A percentile compares a stretch with the other conserved stretches of the same genome.
phyloP scores from a whole-genome alignment of 2,329 filamentous ascomycete species.

The Acrocalymma vagum region DNA sequence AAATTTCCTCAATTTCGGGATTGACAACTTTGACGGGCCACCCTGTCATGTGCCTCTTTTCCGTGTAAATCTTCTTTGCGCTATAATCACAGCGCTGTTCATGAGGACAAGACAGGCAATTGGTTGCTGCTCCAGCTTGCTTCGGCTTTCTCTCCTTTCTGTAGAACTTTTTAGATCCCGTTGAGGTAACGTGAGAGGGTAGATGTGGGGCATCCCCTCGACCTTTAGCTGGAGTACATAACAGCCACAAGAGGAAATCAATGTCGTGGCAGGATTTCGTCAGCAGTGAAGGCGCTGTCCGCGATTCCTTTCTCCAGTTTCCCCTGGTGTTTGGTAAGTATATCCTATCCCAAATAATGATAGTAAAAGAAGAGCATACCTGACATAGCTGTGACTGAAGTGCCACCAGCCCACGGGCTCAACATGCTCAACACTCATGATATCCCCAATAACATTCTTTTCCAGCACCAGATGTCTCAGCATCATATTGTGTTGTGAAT shows the following conservation, averaged over 20 bases:
- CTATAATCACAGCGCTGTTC: conserved; percentile 84
- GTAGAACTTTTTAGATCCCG: conserved; percentile 81
- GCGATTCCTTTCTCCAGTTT: conserved; percentile 88
- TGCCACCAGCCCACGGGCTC: conserved; percentile 98
- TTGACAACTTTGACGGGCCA: conserved; percentile 94
- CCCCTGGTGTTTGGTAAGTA: conserved; percentile 62
- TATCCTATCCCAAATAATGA: neutral
- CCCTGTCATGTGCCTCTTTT: conserved; percentile 69
- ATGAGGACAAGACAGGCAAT: conserved; percentile 82
- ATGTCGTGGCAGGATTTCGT: conserved; percentile 98
- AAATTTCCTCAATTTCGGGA: conserved; percentile 86
- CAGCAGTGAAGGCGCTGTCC: conserved; percentile 80
- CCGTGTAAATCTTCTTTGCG: conserved; percentile 82
- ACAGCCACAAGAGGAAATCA: conserved; percentile 89
- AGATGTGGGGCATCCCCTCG: conserved; percentile 67
- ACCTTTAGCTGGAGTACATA: conserved; percentile 72
- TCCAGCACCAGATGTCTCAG: conserved; percentile 80
- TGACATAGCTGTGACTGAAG: conserved; percentile 70
- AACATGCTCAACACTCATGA: conserved; percentile 87
- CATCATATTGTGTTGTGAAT: conserved; percentile 90
- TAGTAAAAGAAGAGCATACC: conserved; percentile 48
- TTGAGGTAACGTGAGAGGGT: conserved; percentile 77
- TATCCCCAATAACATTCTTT: conserved; percentile 80
- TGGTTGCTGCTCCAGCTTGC: conserved; percentile 79
- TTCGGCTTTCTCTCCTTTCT: conserved; percentile 77